Conservation (phyloP, 495 filamentous ascomycete genomes). For the Gamarada debralockiae region DNA sequence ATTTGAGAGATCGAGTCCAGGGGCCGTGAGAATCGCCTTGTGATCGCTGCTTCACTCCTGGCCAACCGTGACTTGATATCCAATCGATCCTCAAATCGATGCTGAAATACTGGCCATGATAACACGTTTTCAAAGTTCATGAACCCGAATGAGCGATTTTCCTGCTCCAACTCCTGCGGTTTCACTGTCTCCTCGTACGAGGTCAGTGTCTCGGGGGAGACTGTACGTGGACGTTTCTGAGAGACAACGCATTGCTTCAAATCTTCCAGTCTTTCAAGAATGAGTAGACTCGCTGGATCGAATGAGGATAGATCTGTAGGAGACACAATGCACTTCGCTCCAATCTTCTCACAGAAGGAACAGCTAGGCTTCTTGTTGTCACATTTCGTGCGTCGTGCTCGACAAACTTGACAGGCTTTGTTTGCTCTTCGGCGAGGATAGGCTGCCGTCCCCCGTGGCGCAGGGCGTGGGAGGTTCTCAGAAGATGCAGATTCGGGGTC, state of each 20-base stretch:
- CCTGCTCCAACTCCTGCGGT: too few species aligned
- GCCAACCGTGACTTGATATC: conserved; percentile 11
- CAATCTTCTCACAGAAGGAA: conserved; percentile 37
- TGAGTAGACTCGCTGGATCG: conserved; percentile 37
- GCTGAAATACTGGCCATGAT: conserved; percentile 22
- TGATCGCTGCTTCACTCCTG: too few species aligned
- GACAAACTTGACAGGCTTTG: conserved; percentile 36
- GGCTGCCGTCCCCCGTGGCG: too few species aligned
- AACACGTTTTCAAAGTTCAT: conserved; percentile 23
- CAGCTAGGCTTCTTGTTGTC: conserved; percentile 37
- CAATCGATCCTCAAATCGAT: conserved; percentile 5
- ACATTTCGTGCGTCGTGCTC: conserved; percentile 37
- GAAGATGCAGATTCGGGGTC: too few species aligned
- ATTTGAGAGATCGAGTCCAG: too few species aligned
- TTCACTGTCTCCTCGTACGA: too few species aligned
- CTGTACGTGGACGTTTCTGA: too few species aligned
- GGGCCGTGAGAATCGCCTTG: too few species aligned
- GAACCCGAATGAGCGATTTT: conserved; percentile 5
- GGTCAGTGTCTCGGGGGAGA: too few species aligned
- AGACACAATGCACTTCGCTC: conserved; percentile 31
- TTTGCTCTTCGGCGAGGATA: conserved; percentile 20
- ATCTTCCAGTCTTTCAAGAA: too few species aligned
- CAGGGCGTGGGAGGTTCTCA: too few species aligned
- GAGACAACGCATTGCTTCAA: too few species aligned
- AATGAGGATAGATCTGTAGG: conserved; percentile 20